phyloP scores from a whole-genome alignment of 345 rosid species.

The Punica granatum region DNA sequence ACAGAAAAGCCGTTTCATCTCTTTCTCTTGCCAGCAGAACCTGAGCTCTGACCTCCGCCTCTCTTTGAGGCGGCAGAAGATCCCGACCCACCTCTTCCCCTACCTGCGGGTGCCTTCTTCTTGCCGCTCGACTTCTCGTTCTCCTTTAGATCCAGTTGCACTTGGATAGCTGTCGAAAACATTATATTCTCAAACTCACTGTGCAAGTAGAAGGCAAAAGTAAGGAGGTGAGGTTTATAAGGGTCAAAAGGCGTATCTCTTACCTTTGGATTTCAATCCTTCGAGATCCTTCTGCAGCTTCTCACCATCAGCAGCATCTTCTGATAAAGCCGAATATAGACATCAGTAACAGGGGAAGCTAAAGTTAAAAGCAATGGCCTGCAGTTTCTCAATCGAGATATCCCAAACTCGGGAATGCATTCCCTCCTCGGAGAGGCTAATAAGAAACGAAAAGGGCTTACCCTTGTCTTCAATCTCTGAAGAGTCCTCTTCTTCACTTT shows the following conservation, averaged over 20 bases:
- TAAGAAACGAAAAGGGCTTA: conserved; percentile 12
- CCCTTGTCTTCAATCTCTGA: conserved; percentile 66
- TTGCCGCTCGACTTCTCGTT: conserved; percentile 37
- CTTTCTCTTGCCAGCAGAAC: conserved; percentile 59
- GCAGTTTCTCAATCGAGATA: not conserved
- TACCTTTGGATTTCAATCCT: conserved; percentile 69
- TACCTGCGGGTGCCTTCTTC: conserved; percentile 46
- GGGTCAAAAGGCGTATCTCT: not conserved
- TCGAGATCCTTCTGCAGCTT: conserved; percentile 66
- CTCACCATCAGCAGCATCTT: conserved; percentile 38
- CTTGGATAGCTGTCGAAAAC: conserved; percentile 51
- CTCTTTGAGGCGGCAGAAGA: conserved; percentile 22
- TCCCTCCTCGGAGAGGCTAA: not conserved
- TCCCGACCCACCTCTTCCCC: conserved; percentile 49
- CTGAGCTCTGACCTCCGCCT: conserved; percentile 31
- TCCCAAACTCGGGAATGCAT: not conserved
- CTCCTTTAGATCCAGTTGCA: conserved; percentile 68
- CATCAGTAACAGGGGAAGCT: conserved; percentile 2
- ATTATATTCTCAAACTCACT: not conserved
- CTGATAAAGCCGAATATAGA: conserved; percentile 12
- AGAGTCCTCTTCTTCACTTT: conserved; percentile 53
- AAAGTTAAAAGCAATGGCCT: not conserved
- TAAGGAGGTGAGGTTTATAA: not conserved
- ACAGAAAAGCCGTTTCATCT: conserved; percentile 25
- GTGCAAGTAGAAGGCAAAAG: not conserved